Conservation (phyloP, 805 yeast species). For the Sugiyamaella chiloensis region DNA sequence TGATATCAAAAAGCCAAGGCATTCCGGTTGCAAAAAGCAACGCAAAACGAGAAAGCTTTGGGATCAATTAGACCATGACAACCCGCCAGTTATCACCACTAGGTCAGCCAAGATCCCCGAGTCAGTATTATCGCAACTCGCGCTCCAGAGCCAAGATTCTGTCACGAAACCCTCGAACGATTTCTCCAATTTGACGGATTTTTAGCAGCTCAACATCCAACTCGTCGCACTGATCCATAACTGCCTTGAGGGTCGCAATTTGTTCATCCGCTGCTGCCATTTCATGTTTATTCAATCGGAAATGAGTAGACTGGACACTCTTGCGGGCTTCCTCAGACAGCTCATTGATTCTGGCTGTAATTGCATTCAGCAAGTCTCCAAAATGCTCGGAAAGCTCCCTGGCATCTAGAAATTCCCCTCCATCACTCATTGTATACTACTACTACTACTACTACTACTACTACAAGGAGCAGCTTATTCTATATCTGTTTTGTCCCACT, state of each 20-base stretch:
- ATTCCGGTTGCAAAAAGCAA: not conserved
- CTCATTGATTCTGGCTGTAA: conserved; percentile 18
- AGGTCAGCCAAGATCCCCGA: no score
- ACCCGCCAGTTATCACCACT: no score
- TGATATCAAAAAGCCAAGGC: not conserved
- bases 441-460: no score
- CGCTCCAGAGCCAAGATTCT: conserved; percentile 39
- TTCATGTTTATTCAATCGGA: conserved; percentile 13
- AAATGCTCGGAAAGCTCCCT: conserved; percentile 13
- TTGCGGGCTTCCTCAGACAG: conserved; percentile 22
- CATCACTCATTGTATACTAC: conserved; percentile 7
- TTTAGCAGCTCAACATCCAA: conserved; percentile 52
- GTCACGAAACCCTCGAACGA: conserved; percentile 41
- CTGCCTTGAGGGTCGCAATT: conserved; percentile 38
- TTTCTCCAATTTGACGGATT: conserved; percentile 48
- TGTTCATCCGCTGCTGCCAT: conserved; percentile 22
- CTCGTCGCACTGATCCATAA: conserved; percentile 44
- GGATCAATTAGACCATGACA: no score
- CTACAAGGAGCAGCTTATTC: no score
- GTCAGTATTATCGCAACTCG: conserved; percentile 15
- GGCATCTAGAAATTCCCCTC: conserved; percentile 8
- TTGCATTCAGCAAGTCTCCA: conserved; percentile 11
- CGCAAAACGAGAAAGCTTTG: not conserved
- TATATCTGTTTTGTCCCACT: no score
- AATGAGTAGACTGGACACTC: conserved; percentile 18